phyloP scores from a whole-genome alignment of 805 yeast species.

The Metschnikowia kofuensis region DNA sequence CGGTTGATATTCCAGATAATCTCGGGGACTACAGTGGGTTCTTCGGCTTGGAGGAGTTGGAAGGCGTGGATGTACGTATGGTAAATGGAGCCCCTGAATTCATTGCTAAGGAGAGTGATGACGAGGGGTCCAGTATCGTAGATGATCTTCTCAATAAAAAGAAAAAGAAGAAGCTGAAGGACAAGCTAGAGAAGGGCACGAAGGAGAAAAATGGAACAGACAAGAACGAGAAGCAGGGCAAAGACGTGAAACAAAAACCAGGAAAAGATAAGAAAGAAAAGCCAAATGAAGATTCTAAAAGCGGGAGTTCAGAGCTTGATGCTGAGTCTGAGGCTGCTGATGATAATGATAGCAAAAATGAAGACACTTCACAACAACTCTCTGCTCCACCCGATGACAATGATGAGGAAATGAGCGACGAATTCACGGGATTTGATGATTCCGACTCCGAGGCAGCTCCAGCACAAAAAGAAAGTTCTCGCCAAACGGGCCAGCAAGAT shows the following conservation, averaged over 20 bases:
- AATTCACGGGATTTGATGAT: slow-evolving; percentile 27
- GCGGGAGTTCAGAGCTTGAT: too few species aligned
- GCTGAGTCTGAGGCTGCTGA: too few species aligned
- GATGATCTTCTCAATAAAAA: slow-evolving; percentile 9
- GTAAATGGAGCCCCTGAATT: slow-evolving; percentile 67
- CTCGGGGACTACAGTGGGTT: slow-evolving; percentile 87
- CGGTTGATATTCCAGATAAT: slow-evolving; percentile 79
- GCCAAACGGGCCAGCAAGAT: slow-evolving; percentile 3
- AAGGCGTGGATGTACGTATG: slow-evolving; percentile 82
- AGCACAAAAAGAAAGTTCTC: neutral
- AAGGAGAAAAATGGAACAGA: slow-evolving; percentile 10
- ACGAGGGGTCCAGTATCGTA: slow-evolving; percentile 27
- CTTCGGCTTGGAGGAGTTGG: slow-evolving; percentile 90
- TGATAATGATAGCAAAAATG: slow-evolving; percentile 15
- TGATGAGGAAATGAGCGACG: slow-evolving; percentile 23
- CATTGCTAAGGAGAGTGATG: slow-evolving; percentile 27
- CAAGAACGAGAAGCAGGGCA: slow-evolving; percentile 6
- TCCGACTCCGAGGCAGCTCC: neutral
- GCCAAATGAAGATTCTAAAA: neutral
- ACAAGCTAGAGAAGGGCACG: slow-evolving; percentile 11
- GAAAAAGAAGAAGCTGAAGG: slow-evolving; percentile 17
- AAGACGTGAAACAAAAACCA: slow-evolving; percentile 13
- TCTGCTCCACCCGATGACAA: neutral
- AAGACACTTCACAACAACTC: slow-evolving; percentile 13
- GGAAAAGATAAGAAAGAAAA: slow-evolving; percentile 9